phyloP scores from a whole-genome alignment of 192 early-diverging fungal species.

The Chytriomyces confervae region DNA sequence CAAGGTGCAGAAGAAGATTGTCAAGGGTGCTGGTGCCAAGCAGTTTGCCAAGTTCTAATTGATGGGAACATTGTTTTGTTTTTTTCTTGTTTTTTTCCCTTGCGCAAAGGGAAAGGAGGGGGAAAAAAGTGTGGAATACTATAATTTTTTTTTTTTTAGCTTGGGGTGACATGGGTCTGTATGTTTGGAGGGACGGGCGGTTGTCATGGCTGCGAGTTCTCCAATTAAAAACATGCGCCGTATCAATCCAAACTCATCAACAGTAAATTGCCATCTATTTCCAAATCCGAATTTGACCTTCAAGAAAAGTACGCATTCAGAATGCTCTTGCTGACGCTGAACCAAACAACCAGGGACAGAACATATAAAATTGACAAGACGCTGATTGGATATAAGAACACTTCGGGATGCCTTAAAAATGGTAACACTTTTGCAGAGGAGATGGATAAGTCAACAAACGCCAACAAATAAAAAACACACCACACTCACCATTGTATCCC shows the following conservation, averaged over 20 bases:
- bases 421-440: constrained; percentile 66
- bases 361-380: constrained; percentile 54
- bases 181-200: no score
- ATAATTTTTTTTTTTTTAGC: no score
- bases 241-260: no score
- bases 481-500: constrained; percentile 83
- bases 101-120: no score
- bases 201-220: no score
- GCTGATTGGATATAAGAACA: constrained; percentile 88
- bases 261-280: no score
- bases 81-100: no score
- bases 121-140: no score
- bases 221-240: no score
- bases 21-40: constrained; percentile 78
- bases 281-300: background rate
- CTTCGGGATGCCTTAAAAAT: constrained; percentile 85
- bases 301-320: constrained; percentile 78
- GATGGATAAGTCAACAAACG: constrained; percentile 42
- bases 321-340: constrained; percentile 78
- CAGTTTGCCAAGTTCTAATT: constrained; percentile 90
- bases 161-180: no score
- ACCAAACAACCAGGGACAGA: constrained; percentile 50
- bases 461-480: constrained; percentile 8
- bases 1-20: constrained; percentile 85
- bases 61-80: no score